Base-by-base conservation (phyloP, 2,329 filamentous ascomycete genomes). In the Biscogniauxia marginata region DNA sequence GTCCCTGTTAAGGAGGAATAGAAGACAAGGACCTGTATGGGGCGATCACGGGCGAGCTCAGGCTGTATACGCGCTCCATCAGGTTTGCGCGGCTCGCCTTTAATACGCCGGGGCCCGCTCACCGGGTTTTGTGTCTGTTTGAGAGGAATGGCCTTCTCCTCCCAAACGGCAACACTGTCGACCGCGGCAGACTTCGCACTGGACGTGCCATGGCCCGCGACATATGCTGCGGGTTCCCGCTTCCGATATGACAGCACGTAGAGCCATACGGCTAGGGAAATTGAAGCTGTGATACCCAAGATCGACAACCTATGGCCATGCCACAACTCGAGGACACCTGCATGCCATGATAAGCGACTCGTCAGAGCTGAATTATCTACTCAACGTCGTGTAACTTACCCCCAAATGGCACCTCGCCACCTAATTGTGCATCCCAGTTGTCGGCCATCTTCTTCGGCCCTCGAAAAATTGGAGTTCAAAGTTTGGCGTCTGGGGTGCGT, bases 1-100 rank as follows among this genome's bases (percentile, higher is more conserved):
- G 85, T 90, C 3, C 88, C 91, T 3, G 91, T 96, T 55, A 98
- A 79, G 0, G 93, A 96, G 2, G 91, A 93, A 76, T 89, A 98
- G 77, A 97, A 98, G 25, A 97, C 75, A 16, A 96, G 73, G 2
- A 89, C 83, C 69, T 93, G 89, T 53, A 92, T 80, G 50, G 79
- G 81, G 22, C 77, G 71, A 9, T 64, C 65, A 44, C 76, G 24
- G 53, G 73, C 72, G 46, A 53, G 19, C 46, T 58, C 54, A 52
- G 65, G 62, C 44, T 55, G 57, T 59, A 68, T 61, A 56, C 70
- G 70, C 60, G 71, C 66, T 13, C 70, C 71, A 39, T 67, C 71
- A 48, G 71, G 59, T 58, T 70, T 79, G 46, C 64, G 67, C 50
- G 69, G 50, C 47, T 74, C 75, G 52, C 77, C 76, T 59, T 80